Evolutionary conservation across 2,329 filamentous ascomycete genomes (phyloP), one percentile per base, ranked within the genome.

Genomic region (Xylariaceae sp.): DNA sequence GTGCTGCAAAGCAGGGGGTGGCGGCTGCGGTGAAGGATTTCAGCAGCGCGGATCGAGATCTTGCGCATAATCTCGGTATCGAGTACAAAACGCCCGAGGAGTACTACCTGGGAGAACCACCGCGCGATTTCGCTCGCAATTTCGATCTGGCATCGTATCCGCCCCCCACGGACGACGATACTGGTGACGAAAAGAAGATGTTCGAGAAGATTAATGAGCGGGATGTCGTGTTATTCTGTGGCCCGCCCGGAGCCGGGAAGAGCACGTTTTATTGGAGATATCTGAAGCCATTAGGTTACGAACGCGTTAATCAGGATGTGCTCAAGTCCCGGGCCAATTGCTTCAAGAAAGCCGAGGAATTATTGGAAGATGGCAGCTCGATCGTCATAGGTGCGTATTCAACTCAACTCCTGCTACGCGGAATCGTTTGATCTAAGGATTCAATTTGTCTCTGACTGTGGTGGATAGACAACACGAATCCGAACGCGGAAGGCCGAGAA

Each of bases 401-500:
- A 19, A 29, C 2, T 45, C 19, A 3, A 40, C 4, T 40, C 5
- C 39, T 45, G 7, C 31, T 6, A 31, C 4, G 26, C 37, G 53
- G 48, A 11, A 19, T 19, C 19, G 8, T 9, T n/a, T 44, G 8
- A 8, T 31, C 26, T 27, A 3, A 19, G 37, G 2, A 1, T 31
- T 37, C 19, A 19, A 2, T 19, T 19, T 19, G 19, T 42, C 4
- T 29, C 47, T 60, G n/a, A 49, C n/a, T 26, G 1, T 29, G n/a
- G 9, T 4, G n/a, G 3, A 3, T 4, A 94, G 94, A 99, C 71
- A 97, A 96, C 70, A 97, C 94, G n/a, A 99, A 99, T 68, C 83
- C 91, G 32, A 88, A 95, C 72, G 70, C 77, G 8, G 86, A 89
- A 50, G 89, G 86, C 29, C 81, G 94, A 60, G 79, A 80, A n/a